phyloP scores from a whole-genome alignment of 1,284 basidiomycete species.

The Melanopsichium pennsylvanicum region DNA sequence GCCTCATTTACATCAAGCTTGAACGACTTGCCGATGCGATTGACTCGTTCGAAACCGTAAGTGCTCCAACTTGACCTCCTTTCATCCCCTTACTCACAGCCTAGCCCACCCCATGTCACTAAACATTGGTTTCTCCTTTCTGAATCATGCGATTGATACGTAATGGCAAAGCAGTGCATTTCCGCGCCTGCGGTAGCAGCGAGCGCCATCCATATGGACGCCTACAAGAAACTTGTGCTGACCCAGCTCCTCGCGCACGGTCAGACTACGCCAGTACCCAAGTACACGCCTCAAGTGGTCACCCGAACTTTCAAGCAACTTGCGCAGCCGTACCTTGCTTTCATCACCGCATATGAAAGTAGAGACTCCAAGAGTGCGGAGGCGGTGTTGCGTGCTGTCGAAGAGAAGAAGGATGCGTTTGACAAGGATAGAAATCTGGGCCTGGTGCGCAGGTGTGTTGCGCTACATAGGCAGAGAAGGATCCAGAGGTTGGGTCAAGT shows the following conservation, averaged over 20 bases:
- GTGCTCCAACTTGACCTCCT: constrained; percentile 10
- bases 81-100: background rate
- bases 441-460: constrained; percentile 74
- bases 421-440: constrained; percentile 76
- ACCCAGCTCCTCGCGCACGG: constrained; percentile 79
- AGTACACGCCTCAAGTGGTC: constrained; percentile 27
- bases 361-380: background rate
- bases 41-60: constrained; percentile 53
- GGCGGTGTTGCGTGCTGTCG: constrained; percentile 13
- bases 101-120: too few relatives aligned
- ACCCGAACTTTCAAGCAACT: constrained; percentile 24
- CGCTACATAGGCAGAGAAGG: constrained; percentile 75
- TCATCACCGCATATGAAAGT: constrained; percentile 25
- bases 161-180: too few relatives aligned
- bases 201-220: constrained; percentile 80
- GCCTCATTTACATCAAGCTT: constrained; percentile 45
- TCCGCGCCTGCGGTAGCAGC: constrained; percentile 75
- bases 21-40: constrained; percentile 38
- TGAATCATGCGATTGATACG: too few relatives aligned
- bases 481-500: constrained; percentile 79
- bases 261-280: constrained; percentile 61
- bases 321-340: constrained; percentile 21
- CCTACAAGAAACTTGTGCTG: constrained; percentile 80
- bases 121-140: too few relatives aligned
- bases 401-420: constrained; percentile 24